phyloP scores from a whole-genome alignment of 345 rosid genomes.

The thale cress (Arabidopsis thaliana) region DNA sequence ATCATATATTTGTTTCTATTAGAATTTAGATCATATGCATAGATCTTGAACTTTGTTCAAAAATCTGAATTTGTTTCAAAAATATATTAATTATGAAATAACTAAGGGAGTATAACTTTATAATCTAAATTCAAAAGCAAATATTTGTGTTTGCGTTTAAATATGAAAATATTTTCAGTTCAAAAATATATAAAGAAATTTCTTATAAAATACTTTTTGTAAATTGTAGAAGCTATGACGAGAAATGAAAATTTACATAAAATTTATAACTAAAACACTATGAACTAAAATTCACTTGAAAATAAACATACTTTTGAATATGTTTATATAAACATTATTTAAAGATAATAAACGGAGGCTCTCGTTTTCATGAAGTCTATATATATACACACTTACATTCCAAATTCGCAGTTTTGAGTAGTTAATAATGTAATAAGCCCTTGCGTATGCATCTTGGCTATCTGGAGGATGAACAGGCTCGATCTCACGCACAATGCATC shows the following conservation, averaged over 20 bases:
- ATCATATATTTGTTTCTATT: no score
- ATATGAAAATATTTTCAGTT: no score
- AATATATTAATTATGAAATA: no score
- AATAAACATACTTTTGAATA: neutral
- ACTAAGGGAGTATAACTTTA: no score
- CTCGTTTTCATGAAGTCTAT: neutral
- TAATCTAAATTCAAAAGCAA: no score
- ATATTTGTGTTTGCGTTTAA: no score
- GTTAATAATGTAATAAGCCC: constrained; percentile 33
- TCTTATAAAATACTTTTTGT: neutral
- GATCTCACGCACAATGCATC: constrained; percentile 64
- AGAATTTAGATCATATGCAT: no score
- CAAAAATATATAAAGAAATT: no score
- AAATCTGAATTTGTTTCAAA: no score
- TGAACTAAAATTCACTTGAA: neutral
- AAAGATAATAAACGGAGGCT: neutral
- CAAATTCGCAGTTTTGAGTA: constrained; percentile 34
- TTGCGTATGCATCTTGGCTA: neutral
- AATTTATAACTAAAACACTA: neutral
- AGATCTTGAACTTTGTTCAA: no score
- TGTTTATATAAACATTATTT: no score
- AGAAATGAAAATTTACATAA: neutral
- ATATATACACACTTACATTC: constrained; percentile 12
- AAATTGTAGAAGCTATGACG: neutral
- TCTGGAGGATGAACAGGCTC: constrained; percentile 34